Evolutionary conservation across 2,329 filamentous ascomycete genomes (phyloP), one percentile per base, ranked within the genome.

Genomic region (Chalara sp.): DNA sequence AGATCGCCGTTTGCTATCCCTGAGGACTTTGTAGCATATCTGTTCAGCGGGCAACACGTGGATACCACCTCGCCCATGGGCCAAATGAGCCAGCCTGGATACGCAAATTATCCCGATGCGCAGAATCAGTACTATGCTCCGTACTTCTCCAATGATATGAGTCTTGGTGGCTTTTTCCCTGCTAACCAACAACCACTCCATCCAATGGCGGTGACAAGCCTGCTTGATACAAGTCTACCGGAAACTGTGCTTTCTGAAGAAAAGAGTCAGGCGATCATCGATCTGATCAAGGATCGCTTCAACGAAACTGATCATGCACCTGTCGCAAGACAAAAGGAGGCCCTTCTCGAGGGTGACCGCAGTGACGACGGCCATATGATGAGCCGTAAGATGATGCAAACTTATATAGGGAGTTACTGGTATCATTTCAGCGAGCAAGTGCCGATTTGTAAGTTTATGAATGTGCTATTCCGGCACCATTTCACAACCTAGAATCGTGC

Each of bases 381-480:
- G 55, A 95, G 92, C 67, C 76, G 91, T 61, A 83, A 86, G 61
- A 96, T 96, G 89, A 95, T 97, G 87, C 89, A 96, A 69, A 86
- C 84, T 3, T 97, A 96, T 63, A 90, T 95, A 58, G 80, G 84
- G 8, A 95, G 90, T 2, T 99, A 95, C 68, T 99, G 93, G 93
- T 78, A 87, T 48, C 87, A 96, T 67, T 95, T 96, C 63, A 95
- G 93, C 67, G 86, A 91, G 49, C 93, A 97, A 66, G 77, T 97
- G 56, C 93, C 93, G 1, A 96, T 99, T 53, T 74, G 65, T 67
- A 56, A 51, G 62, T 54, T 21, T 3, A 21, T 21, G 21, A 21
- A 21, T 21, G 21, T 21, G 21, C 21, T 21, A 21, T 21, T 21
- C 21, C 21, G 21, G 21, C 21, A 21, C 21, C 21, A 21, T 2